Base-by-base conservation (phyloP, 1,284 basidiomycete genomes). In the Tylopilus orsonianus region DNA sequence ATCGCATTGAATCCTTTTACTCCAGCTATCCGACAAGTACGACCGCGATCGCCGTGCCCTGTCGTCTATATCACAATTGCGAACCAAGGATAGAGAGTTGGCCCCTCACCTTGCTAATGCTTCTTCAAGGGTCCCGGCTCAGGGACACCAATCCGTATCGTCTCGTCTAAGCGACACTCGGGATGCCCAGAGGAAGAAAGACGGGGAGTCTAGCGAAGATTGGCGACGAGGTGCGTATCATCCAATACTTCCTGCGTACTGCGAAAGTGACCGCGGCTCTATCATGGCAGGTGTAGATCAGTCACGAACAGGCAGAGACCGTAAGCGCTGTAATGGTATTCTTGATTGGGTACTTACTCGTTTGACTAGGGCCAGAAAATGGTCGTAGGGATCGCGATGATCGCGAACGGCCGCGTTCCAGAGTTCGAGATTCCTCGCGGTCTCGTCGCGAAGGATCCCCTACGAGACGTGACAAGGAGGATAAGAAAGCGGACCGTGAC, bases 11-110 rank as follows among this genome's bases (percentile, higher is more conserved):
- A 42, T 22, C 8, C n/a, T 34, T 30, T 44, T 27, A 14, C 45
- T 49, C 5, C 53, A 91, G 87, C 74, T 90, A 19, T 90, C 89
- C 19, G 88, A 90, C 67, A 90, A 88, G 66, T 90, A 85, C 62
- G 87, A 91, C 70, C 83, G 90, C 36, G 89, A 91, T 60, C 83
- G 87, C 32, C 75, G 87, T 38, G 79, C 78, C 35, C 69, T 80
- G 49, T 66, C 79, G 59, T 62, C 71, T 64, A 56, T 73, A 27
- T 59, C 66, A 33, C 62, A 71, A 47, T 60, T 80, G 43, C 75
- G 85, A 41, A 74, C 69, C 49, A 85, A 87, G 62, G 86, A 90
- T 55, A 75, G 86, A 59, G 87, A 90, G 51, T 57, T 76, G 44
- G 78, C 82, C 18, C 79, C 84, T 34, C 85, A 87, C 67, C 72